A percentile compares a stretch with the other conserved stretches of the same genome.
Evolutionary conservation across 2,329 filamentous ascomycete species (phyloP).

Genomic region (Cladorrhinum sp.): DNA sequence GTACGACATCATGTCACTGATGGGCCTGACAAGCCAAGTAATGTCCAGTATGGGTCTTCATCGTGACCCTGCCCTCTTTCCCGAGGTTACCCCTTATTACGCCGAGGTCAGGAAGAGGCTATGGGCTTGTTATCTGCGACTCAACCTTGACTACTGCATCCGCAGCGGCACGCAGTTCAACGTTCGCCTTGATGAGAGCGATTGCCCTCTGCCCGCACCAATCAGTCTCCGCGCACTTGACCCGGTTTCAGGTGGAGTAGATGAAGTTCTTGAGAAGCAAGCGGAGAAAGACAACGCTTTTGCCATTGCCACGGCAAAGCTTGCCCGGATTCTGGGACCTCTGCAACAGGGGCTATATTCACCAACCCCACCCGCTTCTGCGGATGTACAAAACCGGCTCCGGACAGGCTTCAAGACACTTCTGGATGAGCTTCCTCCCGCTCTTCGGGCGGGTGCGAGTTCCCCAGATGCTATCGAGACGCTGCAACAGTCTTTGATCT

Average conservation of each 20-base stretch:
- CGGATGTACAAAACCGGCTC: constrained; percentile 5
- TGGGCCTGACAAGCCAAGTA: constrained; percentile 20
- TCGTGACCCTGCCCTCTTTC: constrained; percentile 22
- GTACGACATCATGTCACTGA: constrained; percentile 16
- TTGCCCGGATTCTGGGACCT: constrained; percentile 16
- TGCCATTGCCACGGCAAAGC: constrained; percentile 10
- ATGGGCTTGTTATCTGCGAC: constrained; percentile 22
- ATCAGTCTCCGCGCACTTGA: constrained; percentile 8
- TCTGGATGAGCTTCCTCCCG: constrained; percentile 8
- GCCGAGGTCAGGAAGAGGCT: constrained; percentile 23
- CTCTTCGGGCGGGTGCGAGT: neutral
- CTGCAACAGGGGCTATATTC: constrained; percentile 14
- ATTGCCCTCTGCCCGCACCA: constrained; percentile 20
- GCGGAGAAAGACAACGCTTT: constrained; percentile 10
- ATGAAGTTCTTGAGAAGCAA: neutral
- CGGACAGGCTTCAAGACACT: constrained; percentile 5
- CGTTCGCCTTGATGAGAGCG: constrained; percentile 22
- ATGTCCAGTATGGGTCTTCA: constrained; percentile 24
- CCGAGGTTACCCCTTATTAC: constrained; percentile 18
- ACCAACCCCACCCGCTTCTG: neutral
- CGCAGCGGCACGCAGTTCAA: constrained; percentile 23
- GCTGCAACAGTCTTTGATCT: constrained; percentile 18
- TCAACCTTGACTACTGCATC: constrained; percentile 23
- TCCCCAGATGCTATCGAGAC: constrained; percentile 9
- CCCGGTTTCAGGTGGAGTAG: neutral